Evolutionary conservation across 2,329 filamentous ascomycete species (phyloP).

Genomic region (Exophiala viscosa): DNA sequence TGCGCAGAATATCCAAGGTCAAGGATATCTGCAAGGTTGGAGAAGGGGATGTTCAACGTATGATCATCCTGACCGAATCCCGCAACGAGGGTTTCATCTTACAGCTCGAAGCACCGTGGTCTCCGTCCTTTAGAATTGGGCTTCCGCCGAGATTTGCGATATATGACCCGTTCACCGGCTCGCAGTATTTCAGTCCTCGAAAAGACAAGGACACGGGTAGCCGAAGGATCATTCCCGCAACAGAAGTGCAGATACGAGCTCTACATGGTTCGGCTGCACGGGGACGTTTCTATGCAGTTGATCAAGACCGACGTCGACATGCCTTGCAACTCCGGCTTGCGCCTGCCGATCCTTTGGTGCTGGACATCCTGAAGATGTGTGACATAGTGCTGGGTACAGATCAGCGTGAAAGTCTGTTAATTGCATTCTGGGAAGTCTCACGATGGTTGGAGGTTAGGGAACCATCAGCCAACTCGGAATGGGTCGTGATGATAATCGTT

Average conservation of each 20-base stretch:
- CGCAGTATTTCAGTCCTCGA: slow-evolving; percentile 41
- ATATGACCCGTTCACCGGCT: slow-evolving; percentile 59
- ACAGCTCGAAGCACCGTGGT: slow-evolving; percentile 73
- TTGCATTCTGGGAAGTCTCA: slow-evolving; percentile 70
- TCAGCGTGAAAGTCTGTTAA: slow-evolving; percentile 59
- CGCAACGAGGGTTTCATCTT: slow-evolving; percentile 62
- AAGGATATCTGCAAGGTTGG: slow-evolving; percentile 68
- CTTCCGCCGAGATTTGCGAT: slow-evolving; percentile 57
- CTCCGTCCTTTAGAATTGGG: slow-evolving; percentile 62
- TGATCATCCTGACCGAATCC: slow-evolving; percentile 66
- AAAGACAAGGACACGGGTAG: slow-evolving; percentile 19
- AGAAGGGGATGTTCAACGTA: slow-evolving; percentile 64
- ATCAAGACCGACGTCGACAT: slow-evolving; percentile 41
- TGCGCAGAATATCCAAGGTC: slow-evolving; percentile 63
- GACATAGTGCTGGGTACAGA: slow-evolving; percentile 60
- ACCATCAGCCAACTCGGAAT: slow-evolving; percentile 56
- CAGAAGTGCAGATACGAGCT: slow-evolving; percentile 14
- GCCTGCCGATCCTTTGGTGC: slow-evolving; percentile 61
- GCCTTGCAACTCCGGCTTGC: slow-evolving; percentile 66
- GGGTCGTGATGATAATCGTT: slow-evolving; percentile 64
- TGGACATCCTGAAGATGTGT: slow-evolving; percentile 58
- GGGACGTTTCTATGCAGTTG: slow-evolving; percentile 21
- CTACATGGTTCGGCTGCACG: slow-evolving; percentile 18
- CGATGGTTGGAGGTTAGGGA: slow-evolving; percentile 60
- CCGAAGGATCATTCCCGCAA: slow-evolving; percentile 17